Base-by-base conservation (phyloP, 23 red algal species). In the Chondrus crispus region DNA sequence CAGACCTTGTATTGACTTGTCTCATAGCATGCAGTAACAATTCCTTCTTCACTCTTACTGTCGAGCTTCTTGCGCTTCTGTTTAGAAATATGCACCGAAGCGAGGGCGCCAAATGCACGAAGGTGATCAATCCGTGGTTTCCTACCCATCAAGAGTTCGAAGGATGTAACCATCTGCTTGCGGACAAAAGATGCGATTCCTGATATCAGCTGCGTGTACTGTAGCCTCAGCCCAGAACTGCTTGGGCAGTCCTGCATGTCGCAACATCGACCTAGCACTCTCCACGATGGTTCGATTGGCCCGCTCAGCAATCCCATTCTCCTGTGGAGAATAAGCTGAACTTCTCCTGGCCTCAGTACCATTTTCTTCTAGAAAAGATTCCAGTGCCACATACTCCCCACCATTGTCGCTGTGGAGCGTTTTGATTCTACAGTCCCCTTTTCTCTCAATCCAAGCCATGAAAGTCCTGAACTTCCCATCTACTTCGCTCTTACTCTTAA, bases 1-100 rank as follows among this genome's bases (percentile, higher is more conserved):
- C 37, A 87, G 9, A 87, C 39, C 3, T 72, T 87, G 62, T 87
- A 87, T n/a, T 55, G 45, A 0, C 29, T 87, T 14, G 68, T 47
- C 11, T 87, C 62, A 6, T 46, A 47, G 2, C 66, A 87, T 4
- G 35, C 62, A 10, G 71, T 71, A 6, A 72, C 48, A 87, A 74
- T 87, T 63, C 62, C 62, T 50, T 22, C 62, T 35, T 12, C 10
- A 72, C 39, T 29, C 2, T 74, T 70, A 3, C 41, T 4, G 30
- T 72, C 62, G 44, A 87, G 2, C 33, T 72, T 72, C 83, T 87
- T 72, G 10, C 60, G n/a, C 28, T 51, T 71, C 14, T 87, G 7
- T 35, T 87, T 72, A 4, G 62, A 62, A 11, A 87, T 22, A 72
- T 47, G 62, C 12, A 50, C 37, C 83, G 3, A 87, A 30, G 37